These are phyloP conservation scores for Closterium sp. DNA, from an alignment of 139 green algal genomes.

Conservation along the genomic window DNA sequence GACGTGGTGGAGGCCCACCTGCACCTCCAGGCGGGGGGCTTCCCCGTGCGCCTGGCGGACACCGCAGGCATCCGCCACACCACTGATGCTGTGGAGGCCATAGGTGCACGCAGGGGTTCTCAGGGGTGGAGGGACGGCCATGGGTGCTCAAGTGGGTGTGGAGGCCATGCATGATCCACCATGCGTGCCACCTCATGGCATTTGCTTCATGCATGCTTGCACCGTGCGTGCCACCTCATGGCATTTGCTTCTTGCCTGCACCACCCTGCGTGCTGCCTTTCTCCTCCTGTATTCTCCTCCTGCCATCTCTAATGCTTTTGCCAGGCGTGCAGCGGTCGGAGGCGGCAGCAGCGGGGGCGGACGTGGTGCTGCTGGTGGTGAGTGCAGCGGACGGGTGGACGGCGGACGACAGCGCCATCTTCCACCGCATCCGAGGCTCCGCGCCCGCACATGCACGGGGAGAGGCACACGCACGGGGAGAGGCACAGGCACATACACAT, in stretches of 20 bases:
- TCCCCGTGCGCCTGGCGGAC: conserved; percentile 90
- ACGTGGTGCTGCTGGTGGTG: conserved; percentile 85
- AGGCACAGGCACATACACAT: background rate
- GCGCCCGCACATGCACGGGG: background rate
- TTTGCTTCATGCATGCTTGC: too few relatives aligned
- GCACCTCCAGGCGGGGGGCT: conserved; percentile 62
- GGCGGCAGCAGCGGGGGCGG: conserved; percentile 64
- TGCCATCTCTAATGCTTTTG: conserved; percentile 17
- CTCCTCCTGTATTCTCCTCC: background rate
- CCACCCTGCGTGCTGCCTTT: background rate
- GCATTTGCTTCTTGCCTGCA: too few relatives aligned
- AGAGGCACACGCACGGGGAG: background rate
- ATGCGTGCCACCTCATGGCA: background rate
- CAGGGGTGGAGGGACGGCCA: background rate
- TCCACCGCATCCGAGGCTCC: conserved; percentile 21
- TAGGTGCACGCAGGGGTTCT: conserved; percentile 58
- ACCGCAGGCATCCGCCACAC: conserved; percentile 85
- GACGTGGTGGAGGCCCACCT: conserved; percentile 89
- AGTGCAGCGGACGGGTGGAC: conserved; percentile 77
- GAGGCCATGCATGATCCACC: too few relatives aligned
- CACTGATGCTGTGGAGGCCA: conserved; percentile 75
- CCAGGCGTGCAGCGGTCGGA: conserved; percentile 43
- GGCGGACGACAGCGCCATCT: conserved; percentile 59
- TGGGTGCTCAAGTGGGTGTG: too few relatives aligned
- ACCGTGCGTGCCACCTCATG: background rate